Base-by-base conservation (phyloP, 2,329 filamentous ascomycete species). In the Lasiodiplodia sp. region DNA sequence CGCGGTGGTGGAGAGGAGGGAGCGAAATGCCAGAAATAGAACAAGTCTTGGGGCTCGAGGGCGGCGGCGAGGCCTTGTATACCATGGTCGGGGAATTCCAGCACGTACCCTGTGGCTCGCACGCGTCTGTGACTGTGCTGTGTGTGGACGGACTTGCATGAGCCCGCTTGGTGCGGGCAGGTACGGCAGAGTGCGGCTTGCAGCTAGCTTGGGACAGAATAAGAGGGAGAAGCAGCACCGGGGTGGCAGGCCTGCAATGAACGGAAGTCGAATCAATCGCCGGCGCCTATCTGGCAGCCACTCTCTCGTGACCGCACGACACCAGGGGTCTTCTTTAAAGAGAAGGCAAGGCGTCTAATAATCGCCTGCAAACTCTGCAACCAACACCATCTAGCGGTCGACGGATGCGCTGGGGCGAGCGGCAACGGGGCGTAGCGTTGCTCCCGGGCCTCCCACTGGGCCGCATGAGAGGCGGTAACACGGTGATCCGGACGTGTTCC, bases 61-160 rank as follows among this genome's bases (percentile, higher is more conserved):
- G 66, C 68, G 70, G 69, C 49, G 73, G 75, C 75, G 73, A 74
- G 70, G 71, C 70, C 68, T 74, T 69, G 69, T 71, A 73, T 72
- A 71, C 71, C 71, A 56, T 47, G n/a, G n/a, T 51, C 73, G 74
- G 74, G 73, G 75, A 76, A 77, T 74, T 74, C 49, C 21, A 52
- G 28, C n/a, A 65, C 60, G 66, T 51, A 66, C 51, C 28, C 31
- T 55, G 56, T 21, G 75, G 76, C 76, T 75, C 76, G 78, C 79
- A 75, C 78, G 75, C 73, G 74, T 74, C 74, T 74, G 51, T 75
- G 73, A 76, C 75, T 75, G 75, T 77, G 77, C 60, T 73, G 73
- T 77, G 73, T 73, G 73, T 73, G 75, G 72, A 77, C 71, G 73
- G 70, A 70, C 71, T 78, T 80, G 80, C 81, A 82, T 79, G 78